Percentiles rank a stretch among this genome's conserved stretches.
phyloP scores from a whole-genome alignment of 257 asterid species.

The Nicotiana paniculata region DNA sequence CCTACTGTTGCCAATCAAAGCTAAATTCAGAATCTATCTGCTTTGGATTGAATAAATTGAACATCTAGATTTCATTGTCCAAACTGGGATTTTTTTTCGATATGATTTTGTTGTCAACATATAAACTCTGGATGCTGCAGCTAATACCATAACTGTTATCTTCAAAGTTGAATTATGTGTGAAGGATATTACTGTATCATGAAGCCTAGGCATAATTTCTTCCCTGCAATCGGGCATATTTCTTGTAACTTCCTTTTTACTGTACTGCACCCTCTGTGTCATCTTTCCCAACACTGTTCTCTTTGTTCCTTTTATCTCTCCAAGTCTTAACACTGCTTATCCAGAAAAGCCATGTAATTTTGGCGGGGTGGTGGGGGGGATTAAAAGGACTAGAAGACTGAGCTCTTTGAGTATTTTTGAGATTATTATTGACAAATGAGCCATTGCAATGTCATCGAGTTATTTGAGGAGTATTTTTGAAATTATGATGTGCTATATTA shows the following conservation, averaged over 20 bases:
- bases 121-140: not conserved
- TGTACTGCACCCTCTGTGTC: not conserved
- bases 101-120: not conserved
- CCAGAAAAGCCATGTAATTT: not conserved
- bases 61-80: not conserved
- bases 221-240: not conserved
- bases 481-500: not conserved
- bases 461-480: not conserved
- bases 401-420: not conserved
- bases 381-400: not conserved
- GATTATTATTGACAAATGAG: not conserved
- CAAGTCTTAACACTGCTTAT: not conserved
- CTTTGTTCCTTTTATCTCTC: not conserved
- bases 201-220: not conserved
- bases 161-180: not conserved
- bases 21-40: not conserved
- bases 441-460: not conserved
- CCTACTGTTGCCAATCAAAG: not conserved
- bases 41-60: not conserved
- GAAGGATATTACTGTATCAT: not conserved
- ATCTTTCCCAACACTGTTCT: not conserved
- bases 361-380: not conserved
- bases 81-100: not conserved
- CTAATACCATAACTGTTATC: not conserved
- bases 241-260: not conserved